Base-by-base conservation (phyloP, 164 flowering plant species). In the Kalanchoe fedtschenkoi region DNA sequence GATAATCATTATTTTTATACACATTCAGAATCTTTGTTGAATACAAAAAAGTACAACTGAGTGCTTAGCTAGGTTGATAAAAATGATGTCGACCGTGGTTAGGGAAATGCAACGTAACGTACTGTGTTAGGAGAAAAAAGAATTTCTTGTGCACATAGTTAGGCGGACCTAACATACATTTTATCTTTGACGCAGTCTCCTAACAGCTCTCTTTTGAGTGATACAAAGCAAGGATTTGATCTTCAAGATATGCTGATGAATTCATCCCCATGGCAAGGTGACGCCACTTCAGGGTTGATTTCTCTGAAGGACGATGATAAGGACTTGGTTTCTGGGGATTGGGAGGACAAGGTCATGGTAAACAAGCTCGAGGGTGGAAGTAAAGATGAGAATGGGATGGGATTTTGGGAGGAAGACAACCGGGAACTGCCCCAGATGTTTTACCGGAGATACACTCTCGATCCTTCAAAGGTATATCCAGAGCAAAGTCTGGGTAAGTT, bases 331-430 rank as follows among this genome's bases (percentile, higher is more conserved):
- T 65, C 77, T 34, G 72, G 78, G 30, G 78, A 82, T 16, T 77
- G 81, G 81, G 68, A 72, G 30, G 84, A 82, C 44, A 78, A 78
- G 69, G 66, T 71, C 21, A 75, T 77, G 78, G 69, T 72, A 54
- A 82, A 82, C 64, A 79, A 60, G 72, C 69, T 51, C 8, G 71
- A 71, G 29, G 37, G 0, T 28, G 14, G 46, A 19, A 66, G 55
- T 28, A 65, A 65, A 51, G 65, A 64, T 14, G 70, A 68, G 35
- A 70, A 34, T 39, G 17, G 57, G 1, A 1, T 46, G 22, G 77
- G 60, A 35, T 32, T 24, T n/a, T 68, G 65, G 72, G 73, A 69
- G 58, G 74, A 65, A 56, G 72, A 72, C 14, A 68, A 34, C 60
- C 42, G 62, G 53, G 64, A 55, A 39, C 34, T 65, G 62, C 67